Percentiles rank a stretch among this genome's conserved stretches.
Conservation (phyloP, 2,329 filamentous ascomycete species). For the Scopulariopsis brevicaulis region DNA sequence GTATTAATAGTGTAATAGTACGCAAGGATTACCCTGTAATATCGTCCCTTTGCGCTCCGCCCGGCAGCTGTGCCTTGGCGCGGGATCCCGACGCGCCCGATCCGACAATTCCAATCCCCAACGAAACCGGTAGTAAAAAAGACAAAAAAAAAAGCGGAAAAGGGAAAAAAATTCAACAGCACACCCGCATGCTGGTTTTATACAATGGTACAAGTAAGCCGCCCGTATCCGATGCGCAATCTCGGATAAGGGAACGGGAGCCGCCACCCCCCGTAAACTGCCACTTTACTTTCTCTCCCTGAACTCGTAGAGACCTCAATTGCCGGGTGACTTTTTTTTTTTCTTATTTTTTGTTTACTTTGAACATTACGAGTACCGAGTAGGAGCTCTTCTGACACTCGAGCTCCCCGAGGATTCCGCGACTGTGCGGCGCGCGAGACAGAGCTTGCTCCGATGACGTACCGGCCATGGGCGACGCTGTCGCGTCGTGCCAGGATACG, state of each 20-base stretch:
- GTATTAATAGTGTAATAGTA: no score
- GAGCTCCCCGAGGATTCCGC: neutral
- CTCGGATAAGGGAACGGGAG: neutral
- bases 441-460: neutral
- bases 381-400: neutral
- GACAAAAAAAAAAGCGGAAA: no score
- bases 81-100: no score
- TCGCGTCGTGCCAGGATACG: slow-evolving; percentile 5
- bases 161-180: no score
- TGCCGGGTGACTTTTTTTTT: neutral
- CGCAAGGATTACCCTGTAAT: no score
- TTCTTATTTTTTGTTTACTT: neutral
- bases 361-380: no score
- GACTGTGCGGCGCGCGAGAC: neutral
- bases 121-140: no score
- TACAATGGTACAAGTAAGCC: neutral
- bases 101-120: no score
- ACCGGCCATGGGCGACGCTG: slow-evolving; percentile 2
- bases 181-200: neutral
- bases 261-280: neutral
- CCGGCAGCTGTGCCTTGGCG: no score
- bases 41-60: no score
- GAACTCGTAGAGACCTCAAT: neutral
- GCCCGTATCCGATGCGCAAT: neutral
- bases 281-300: neutral